Percentiles rank a stretch among this genome's conserved stretches.
Evolutionary conservation across 139 green algal genomes (phyloP).

Genomic region (Chlorella sp.): DNA sequence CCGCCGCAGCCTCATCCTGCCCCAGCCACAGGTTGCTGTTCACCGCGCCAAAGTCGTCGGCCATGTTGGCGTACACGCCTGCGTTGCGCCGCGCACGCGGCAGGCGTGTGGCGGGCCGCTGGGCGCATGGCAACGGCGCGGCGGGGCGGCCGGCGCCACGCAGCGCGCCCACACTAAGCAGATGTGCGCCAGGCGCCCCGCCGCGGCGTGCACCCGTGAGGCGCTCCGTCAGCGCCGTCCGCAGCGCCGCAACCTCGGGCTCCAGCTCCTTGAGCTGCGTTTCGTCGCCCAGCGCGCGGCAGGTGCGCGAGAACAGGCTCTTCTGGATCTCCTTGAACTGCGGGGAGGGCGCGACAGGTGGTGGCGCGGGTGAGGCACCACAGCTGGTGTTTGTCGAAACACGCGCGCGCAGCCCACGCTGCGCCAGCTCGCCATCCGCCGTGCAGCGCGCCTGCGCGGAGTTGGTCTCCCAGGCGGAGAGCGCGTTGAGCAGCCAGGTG

Average conservation of each 20-base stretch:
- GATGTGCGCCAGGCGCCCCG: too few relatives aligned
- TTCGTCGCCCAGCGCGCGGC: slow-evolving; percentile 94
- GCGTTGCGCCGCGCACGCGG: not conserved
- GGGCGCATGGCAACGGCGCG: too few relatives aligned
- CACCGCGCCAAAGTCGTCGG: slow-evolving; percentile 56
- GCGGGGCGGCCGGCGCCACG: too few relatives aligned
- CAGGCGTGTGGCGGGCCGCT: too few relatives aligned
- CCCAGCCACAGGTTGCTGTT: slow-evolving; percentile 81
- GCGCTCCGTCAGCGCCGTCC: slow-evolving; percentile 37
- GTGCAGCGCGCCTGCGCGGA: too few relatives aligned
- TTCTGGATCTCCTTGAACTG: slow-evolving; percentile 53
- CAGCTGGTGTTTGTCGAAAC: too few relatives aligned
- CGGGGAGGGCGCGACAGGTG: too few relatives aligned
- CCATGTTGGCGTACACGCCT: slow-evolving; percentile 31
- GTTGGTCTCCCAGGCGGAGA: too few relatives aligned
- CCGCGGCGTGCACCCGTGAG: slow-evolving; percentile 44
- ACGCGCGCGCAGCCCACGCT: too few relatives aligned
- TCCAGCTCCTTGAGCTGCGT: slow-evolving; percentile 84
- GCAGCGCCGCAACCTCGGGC: slow-evolving; percentile 46
- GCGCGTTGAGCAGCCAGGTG: slow-evolving; percentile 19
- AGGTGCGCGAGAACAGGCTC: slow-evolving; percentile 62
- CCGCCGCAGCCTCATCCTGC: slow-evolving; percentile 64
- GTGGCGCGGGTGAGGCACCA: too few relatives aligned
- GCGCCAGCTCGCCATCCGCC: too few relatives aligned
- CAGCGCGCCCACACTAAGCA: too few relatives aligned